These are phyloP conservation scores for Lasiodiplodia theobromae DNA, from an alignment of 2,329 filamentous ascomycete genomes.

Conservation along the genomic window DNA sequence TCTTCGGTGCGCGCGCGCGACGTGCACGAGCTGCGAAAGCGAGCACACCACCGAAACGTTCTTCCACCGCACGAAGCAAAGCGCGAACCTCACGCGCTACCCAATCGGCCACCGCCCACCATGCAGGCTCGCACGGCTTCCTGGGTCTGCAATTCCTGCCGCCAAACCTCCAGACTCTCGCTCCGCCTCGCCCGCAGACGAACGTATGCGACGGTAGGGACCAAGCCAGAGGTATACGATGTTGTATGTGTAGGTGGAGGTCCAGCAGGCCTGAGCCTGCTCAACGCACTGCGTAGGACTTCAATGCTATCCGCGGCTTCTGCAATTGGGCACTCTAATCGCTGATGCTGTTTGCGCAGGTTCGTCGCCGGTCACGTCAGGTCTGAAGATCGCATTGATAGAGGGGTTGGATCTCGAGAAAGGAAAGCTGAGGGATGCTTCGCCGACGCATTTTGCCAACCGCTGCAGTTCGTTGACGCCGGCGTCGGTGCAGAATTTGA, in stretches of 20 bases:
- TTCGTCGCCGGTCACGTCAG: slow-evolving; percentile 75
- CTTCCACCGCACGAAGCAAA: background rate
- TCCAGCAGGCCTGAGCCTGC: slow-evolving; percentile 79
- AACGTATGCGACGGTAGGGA: slow-evolving; percentile 38
- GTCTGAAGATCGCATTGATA: slow-evolving; percentile 84
- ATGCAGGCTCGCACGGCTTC: slow-evolving; percentile 16
- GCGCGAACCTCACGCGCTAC: background rate
- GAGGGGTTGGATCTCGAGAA: slow-evolving; percentile 86
- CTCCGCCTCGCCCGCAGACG: slow-evolving; percentile 15
- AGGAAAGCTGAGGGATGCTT: slow-evolving; percentile 65
- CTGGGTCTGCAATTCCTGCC: slow-evolving; percentile 29
- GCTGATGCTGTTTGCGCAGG: slow-evolving; percentile 59
- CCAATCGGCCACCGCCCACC: background rate
- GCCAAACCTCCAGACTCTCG: slow-evolving; percentile 10
- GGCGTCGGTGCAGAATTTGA: slow-evolving; percentile 81
- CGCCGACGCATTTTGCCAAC: slow-evolving; percentile 80
- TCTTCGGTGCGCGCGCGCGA: background rate
- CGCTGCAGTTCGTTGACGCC: slow-evolving; percentile 95
- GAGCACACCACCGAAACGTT: background rate
- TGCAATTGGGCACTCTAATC: slow-evolving; percentile 4
- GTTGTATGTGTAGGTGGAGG: slow-evolving; percentile 91
- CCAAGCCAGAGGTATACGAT: slow-evolving; percentile 79
- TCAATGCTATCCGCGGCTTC: slow-evolving; percentile 14
- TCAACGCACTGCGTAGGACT: slow-evolving; percentile 48
- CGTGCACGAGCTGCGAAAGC: background rate